These are phyloP conservation scores for Orbilia javanica DNA, from an alignment of 2,329 filamentous ascomycete species.

Conservation along the genomic window DNA sequence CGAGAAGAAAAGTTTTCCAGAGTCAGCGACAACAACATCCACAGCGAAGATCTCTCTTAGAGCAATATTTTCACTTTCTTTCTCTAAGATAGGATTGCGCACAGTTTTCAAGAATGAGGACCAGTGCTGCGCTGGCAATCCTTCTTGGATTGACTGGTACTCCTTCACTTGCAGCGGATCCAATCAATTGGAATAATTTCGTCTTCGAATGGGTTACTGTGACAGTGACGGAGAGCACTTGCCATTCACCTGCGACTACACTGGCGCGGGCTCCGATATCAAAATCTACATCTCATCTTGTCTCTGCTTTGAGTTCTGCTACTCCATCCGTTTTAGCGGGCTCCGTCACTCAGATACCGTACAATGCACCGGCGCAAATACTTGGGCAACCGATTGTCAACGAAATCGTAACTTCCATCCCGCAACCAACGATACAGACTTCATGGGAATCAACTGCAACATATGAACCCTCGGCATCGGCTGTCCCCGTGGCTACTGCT, in stretches of 20 bases:
- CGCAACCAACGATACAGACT: constrained; percentile 27
- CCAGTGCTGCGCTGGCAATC: constrained; percentile 18
- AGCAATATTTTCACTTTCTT: not conserved
- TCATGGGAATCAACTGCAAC: constrained; percentile 39
- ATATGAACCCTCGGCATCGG: constrained; percentile 5
- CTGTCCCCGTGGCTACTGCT: constrained; percentile 29
- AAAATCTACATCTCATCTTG: not conserved
- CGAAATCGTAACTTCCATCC: constrained; percentile 33
- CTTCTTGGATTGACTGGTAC: constrained; percentile 28
- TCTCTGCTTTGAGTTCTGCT: not conserved
- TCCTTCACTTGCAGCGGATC: constrained; percentile 28
- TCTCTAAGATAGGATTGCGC: not conserved
- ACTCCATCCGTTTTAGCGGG: not conserved
- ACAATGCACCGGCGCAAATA: constrained; percentile 33
- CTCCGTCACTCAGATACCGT: constrained; percentile 24
- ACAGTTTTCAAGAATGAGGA: constrained; percentile 13
- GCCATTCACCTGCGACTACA: not conserved
- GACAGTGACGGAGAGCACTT: constrained; percentile 27
- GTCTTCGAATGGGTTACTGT: constrained; percentile 52
- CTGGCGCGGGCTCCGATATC: not conserved
- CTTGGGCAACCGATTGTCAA: constrained; percentile 35
- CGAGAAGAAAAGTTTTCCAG: not conserved
- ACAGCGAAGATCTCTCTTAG: not conserved
- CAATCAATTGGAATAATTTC: constrained; percentile 48
- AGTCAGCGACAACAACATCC: not conserved